A percentile compares a stretch with the other conserved stretches of the same genome.
These are phyloP conservation scores for Allantophomopsis lycopodina DNA, from an alignment of 2,329 filamentous ascomycete genomes.

Conservation along the genomic window DNA sequence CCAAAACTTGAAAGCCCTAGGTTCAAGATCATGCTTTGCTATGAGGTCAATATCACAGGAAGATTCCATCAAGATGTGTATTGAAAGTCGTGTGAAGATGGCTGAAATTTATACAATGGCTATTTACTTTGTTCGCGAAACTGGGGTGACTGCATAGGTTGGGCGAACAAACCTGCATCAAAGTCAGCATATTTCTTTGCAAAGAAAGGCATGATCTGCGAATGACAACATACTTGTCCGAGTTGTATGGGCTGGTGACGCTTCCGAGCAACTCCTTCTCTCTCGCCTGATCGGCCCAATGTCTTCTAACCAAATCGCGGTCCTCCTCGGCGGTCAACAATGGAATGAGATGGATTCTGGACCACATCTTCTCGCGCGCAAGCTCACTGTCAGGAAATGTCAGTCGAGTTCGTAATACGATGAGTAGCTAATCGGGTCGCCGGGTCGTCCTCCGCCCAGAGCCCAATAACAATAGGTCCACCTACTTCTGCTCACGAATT, in stretches of 20 bases:
- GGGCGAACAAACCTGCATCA: constrained; percentile 60
- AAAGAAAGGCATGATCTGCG: neutral
- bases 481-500: constrained; percentile 84
- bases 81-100: too few species aligned
- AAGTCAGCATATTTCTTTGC: constrained; percentile 4
- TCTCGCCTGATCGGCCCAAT: constrained; percentile 73
- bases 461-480: constrained; percentile 1
- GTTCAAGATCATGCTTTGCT: too few species aligned
- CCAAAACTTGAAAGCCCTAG: too few species aligned
- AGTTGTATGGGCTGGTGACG: constrained; percentile 76
- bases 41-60: too few species aligned
- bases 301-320: constrained; percentile 79
- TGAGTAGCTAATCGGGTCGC: neutral
- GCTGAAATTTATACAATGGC: too few species aligned
- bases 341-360: constrained; percentile 86
- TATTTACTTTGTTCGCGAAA: neutral
- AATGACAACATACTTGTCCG: constrained; percentile 50
- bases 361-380: constrained; percentile 96
- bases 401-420: neutral
- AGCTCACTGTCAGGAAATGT: constrained; percentile 54
- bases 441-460: neutral
- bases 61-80: too few species aligned
- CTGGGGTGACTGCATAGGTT: constrained; percentile 63
- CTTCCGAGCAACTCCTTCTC: constrained; percentile 85
- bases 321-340: constrained; percentile 94